phyloP scores from a whole-genome alignment of 768 basidiomycete species.

The Kwoniella pini region DNA sequence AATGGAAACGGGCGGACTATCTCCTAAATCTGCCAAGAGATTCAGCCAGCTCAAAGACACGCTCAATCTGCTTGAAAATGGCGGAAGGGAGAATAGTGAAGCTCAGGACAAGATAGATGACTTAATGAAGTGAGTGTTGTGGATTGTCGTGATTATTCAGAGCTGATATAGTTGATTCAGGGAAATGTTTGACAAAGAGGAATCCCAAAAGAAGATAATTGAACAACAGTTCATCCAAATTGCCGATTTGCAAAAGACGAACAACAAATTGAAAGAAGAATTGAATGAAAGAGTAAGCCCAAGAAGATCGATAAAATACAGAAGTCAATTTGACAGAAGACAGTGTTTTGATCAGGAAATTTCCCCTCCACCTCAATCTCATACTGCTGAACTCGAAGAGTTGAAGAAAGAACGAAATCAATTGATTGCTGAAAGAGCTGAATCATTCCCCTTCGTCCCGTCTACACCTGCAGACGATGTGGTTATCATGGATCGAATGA shows the following conservation, averaged over 20 bases:
- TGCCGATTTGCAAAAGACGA: constrained; percentile 63
- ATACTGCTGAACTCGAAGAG: constrained; percentile 60
- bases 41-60: constrained; percentile 19
- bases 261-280: constrained; percentile 76
- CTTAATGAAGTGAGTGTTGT: constrained; percentile 75
- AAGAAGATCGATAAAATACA: constrained; percentile 1
- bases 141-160: background rate
- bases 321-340: constrained; percentile 6
- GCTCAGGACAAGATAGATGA: constrained; percentile 80
- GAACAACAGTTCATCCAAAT: constrained; percentile 71
- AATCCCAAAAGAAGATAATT: constrained; percentile 77
- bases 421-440: constrained; percentile 22
- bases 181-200: constrained; percentile 97
- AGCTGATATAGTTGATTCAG: constrained; percentile 56
- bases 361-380: too few species aligned
- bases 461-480: background rate
- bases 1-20: constrained; percentile 14
- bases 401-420: constrained; percentile 56
- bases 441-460: constrained; percentile 13
- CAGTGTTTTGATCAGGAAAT: background rate
- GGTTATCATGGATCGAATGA: constrained; percentile 15
- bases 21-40: constrained; percentile 20
- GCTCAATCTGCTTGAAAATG: constrained; percentile 18
- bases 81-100: constrained; percentile 54
- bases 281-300: constrained; percentile 57